These are phyloP conservation scores for Venturia asperata DNA, from an alignment of 2,329 filamentous ascomycete species.

Conservation along the genomic window DNA sequence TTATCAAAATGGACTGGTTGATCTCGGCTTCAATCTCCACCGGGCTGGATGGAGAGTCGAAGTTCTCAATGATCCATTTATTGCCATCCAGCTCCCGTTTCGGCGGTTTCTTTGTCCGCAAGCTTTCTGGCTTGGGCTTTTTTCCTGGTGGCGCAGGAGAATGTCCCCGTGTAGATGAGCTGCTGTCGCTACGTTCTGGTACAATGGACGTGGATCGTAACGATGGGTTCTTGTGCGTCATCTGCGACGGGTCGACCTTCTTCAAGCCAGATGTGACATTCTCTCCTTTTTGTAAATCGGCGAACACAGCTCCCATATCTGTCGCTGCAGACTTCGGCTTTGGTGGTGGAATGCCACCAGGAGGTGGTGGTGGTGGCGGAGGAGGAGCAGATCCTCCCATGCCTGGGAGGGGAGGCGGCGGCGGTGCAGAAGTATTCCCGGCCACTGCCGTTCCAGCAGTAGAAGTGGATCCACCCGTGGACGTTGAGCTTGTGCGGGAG, in stretches of 20 bases:
- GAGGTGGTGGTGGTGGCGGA: constrained; percentile 62
- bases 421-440: constrained; percentile 28
- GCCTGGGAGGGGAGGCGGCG: constrained; percentile 47
- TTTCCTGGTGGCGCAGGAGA: constrained; percentile 75
- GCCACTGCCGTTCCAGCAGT: constrained; percentile 22
- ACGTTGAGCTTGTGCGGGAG: constrained; percentile 27
- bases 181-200: constrained; percentile 49
- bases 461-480: constrained; percentile 28
- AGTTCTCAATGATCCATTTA: constrained; percentile 97
- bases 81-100: constrained; percentile 53
- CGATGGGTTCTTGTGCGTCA: constrained; percentile 97
- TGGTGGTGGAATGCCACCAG: constrained; percentile 55
- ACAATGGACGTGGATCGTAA: constrained; percentile 69
- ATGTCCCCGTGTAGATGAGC: constrained; percentile 57
- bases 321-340: constrained; percentile 36
- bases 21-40: constrained; percentile 76
- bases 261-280: constrained; percentile 80
- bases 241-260: constrained; percentile 90
- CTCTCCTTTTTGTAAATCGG: constrained; percentile 81
- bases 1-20: constrained; percentile 85
- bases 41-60: constrained; percentile 64
- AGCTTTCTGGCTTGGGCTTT: constrained; percentile 44
- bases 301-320: constrained; percentile 83
- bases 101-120: constrained; percentile 42
- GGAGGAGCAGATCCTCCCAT: constrained; percentile 52